Base-by-base conservation (phyloP, 179 eudicot species). In the Camellia oleifera region DNA sequence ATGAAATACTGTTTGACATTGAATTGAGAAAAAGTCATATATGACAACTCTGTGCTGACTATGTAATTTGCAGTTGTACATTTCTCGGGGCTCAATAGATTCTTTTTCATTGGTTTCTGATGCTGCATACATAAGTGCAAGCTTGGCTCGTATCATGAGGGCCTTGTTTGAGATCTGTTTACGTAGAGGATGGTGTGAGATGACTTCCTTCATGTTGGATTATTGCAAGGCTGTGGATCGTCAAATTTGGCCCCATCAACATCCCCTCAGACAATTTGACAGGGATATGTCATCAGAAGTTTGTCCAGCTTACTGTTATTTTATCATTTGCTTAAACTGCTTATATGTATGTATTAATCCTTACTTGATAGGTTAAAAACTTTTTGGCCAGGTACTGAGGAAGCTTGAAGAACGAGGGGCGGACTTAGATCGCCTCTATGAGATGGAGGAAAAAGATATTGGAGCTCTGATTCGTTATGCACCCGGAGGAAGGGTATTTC, bases 181-280 rank as follows among this genome's bases (percentile, higher is more conserved):
- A 90, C 94, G 97, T 66, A 91, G 93, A 88, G 99, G 99, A 69
- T 97, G 99, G 98, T 93, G 97, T 83, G 99, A 97, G 90, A 97
- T 93, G 98, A 50, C 97, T 78, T 84, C 94, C 48, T 89, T 93
- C 80, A 87, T 97, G 97, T 85, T 97, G 83, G 97, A 97, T 73
- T 97, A 92, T 82, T 94, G 98, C 89, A 97, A 94, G 88, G 97
- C 99, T 77, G 99, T 97, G 80, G 99, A 97, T 85, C 97, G 93
- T 83, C 98, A 93, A 87, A 85, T 94, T 80, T 97, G 99, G 98
- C 98, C 99, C 78, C 94, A 92, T 84, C 95, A 88, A 87, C 97
- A 97, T 87, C 95, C 99, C 45, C 97, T 97, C 71, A 87, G 98
- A 86, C 99, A 97, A 77, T 94, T 97, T 84, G 95, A 90, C 85